phyloP scores from a whole-genome alignment of 441 rosid species.

The Gossypium davidsonii region DNA sequence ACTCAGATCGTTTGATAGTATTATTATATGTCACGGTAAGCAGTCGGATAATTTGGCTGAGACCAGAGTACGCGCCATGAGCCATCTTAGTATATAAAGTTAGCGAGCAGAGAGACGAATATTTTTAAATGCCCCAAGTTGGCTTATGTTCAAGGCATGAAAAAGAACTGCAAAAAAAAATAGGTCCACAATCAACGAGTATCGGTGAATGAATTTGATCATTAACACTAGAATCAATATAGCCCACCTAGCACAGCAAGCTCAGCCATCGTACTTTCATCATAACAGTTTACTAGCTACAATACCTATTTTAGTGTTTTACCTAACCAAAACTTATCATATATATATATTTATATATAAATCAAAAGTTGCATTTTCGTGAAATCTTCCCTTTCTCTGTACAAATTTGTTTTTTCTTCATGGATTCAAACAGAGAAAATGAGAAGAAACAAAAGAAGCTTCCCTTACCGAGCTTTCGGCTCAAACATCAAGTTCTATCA shows the following conservation, averaged over 20 bases:
- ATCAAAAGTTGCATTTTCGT: constrained; percentile 34
- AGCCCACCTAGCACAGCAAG: not conserved
- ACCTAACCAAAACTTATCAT: constrained; percentile 10
- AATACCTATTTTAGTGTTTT: not conserved
- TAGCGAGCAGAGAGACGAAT: not conserved
- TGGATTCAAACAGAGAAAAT: not conserved
- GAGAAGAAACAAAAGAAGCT: not conserved
- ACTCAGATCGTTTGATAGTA: no score
- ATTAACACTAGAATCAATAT: not conserved
- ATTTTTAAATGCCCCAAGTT: no score
- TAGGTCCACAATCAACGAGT: not conserved
- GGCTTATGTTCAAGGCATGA: not conserved
- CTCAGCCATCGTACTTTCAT: not conserved
- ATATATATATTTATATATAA: constrained; percentile 2
- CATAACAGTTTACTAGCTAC: constrained; percentile 3
- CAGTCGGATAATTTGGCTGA: not conserved
- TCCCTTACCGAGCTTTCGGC: not conserved
- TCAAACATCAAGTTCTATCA: not conserved
- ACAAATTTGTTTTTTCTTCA: constrained; percentile 9
- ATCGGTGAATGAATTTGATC: not conserved
- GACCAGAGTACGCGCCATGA: not conserved
- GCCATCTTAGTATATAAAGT: not conserved
- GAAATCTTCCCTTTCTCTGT: constrained; percentile 18
- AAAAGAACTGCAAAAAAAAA: not conserved
- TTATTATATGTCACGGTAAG: not conserved